A percentile compares a stretch with the other conserved stretches of the same genome.
These are phyloP conservation scores for Dicorynia guianensis DNA, from an alignment of 306 rosid genomes.

Conservation along the genomic window DNA sequence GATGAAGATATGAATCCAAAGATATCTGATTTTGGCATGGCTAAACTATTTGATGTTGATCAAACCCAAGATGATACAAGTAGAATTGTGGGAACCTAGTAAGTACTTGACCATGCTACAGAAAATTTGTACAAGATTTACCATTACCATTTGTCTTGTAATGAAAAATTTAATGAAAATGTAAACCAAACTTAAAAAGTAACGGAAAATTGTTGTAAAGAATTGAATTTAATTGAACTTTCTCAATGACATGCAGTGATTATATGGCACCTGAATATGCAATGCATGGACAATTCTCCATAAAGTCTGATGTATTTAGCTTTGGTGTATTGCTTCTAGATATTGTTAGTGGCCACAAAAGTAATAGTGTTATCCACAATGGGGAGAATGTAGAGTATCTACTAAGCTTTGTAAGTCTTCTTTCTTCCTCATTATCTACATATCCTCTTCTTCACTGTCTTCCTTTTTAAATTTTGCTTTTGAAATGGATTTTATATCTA, in stretches of 20 bases:
- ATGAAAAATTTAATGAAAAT: no score
- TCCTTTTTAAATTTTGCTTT: neutral
- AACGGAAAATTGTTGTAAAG: neutral
- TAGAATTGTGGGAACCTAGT: constrained; percentile 57
- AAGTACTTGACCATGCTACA: neutral
- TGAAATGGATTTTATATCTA: neutral
- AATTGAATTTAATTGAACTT: neutral
- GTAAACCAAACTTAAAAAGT: neutral
- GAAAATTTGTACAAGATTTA: no score
- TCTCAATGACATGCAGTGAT: constrained; percentile 42
- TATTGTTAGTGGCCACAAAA: constrained; percentile 55
- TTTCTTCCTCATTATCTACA: neutral
- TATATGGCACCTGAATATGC: constrained; percentile 73
- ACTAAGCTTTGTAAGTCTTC: constrained; percentile 51
- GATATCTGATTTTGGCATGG: constrained; percentile 58
- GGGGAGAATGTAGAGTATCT: constrained; percentile 43
- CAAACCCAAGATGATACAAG: constrained; percentile 44
- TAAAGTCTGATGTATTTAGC: constrained; percentile 56
- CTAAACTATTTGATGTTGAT: constrained; percentile 43
- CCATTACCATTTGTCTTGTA: no score
- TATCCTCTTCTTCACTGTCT: neutral
- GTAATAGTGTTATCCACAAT: neutral
- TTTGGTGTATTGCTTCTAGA: constrained; percentile 62
- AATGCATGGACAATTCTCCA: constrained; percentile 47
- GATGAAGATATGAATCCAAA: constrained; percentile 47